Conservation (phyloP, 2,329 filamentous ascomycete species). For the Penicillium digitatum region DNA sequence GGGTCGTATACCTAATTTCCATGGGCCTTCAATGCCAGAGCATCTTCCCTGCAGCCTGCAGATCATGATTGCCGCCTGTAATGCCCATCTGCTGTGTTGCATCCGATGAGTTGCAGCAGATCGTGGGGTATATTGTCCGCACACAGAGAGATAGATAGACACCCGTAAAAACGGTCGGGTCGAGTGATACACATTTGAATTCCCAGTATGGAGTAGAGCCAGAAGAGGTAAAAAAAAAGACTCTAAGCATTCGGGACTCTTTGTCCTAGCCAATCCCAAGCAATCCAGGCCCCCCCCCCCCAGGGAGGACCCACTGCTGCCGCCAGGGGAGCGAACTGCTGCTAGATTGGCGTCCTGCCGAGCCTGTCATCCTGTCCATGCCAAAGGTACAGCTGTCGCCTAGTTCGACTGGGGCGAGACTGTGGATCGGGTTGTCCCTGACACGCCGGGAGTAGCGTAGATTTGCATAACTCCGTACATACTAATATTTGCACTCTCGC, state of each 20-base stretch:
- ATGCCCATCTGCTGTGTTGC: neutral
- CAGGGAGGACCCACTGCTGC: slow-evolving; percentile 11
- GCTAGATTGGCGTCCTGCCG: slow-evolving; percentile 18
- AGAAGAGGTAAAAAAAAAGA: neutral
- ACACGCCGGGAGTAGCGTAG: slow-evolving; percentile 21
- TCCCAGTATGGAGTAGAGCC: neutral
- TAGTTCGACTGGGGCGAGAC: slow-evolving; percentile 21
- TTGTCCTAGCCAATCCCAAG: slow-evolving; percentile 4
- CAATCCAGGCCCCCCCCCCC: neutral
- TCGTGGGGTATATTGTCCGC: slow-evolving; percentile 8
- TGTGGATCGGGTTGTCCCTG: slow-evolving; percentile 21
- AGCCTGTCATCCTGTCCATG: slow-evolving; percentile 22
- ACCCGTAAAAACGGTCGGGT: neutral
- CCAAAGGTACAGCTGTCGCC: slow-evolving; percentile 23
- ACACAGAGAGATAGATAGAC: neutral
- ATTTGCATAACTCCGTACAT: slow-evolving; percentile 20
- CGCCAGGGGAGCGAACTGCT: slow-evolving; percentile 13
- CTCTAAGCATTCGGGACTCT: neutral
- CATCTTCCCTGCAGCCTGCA: slow-evolving; percentile 24
- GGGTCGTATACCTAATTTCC: slow-evolving; percentile 14
- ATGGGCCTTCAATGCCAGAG: slow-evolving; percentile 14
- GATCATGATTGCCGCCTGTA: slow-evolving; percentile 13
- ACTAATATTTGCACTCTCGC: slow-evolving; percentile 22
- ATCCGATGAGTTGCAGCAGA: slow-evolving; percentile 7
- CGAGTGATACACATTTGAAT: slow-evolving; percentile 2